Evolutionary conservation across 257 asterid genomes (phyloP), one percentile per base, ranked within the genome.

Genomic region (Hygrophila difformis): DNA sequence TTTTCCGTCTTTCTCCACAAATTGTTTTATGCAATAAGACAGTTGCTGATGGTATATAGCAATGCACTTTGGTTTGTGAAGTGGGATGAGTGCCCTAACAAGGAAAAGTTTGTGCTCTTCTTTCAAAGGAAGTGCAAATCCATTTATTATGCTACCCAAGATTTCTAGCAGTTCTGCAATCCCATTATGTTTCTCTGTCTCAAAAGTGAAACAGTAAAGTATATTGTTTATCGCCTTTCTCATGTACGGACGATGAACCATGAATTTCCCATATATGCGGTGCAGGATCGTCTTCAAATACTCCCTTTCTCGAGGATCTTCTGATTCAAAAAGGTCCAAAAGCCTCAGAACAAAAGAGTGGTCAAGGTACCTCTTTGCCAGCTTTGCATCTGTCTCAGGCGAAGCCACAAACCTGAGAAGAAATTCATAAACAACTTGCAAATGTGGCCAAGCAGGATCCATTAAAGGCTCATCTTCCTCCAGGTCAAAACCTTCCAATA

Each of bases 231-330:
- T 84, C 4, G 93, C 52, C 65, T 84, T 87, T 51, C 95, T 68
- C 47, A 87, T 76, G 69, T 76, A 87, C 1, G 95, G 97, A 29
- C 95, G 97, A 60, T 87, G 95, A 52, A 87, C 97, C 95, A 87
- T 87, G 70, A 87, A 87, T 65, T 84, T 84, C 14, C 97, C 97
- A 49, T 87, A 87, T 42, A 87, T 67, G n/a, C 95, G 85, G 56
- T 87, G 97, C 20, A 87, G 66, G 39, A 84, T 92, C 13, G 93
- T 81, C 71, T 87, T 87, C 47, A 87, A 63, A 68, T 87, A 84
- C 77, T 87, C 95, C 47, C 97, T 70, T 69, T 87, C 94, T 61
- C 97, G 66, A n/a, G 92, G 97, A 64, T 87, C 95, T 59, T 87
- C 94, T 4, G 97, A 84, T 63, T 87, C 97, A 35, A 87, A 87